Conservation (phyloP, 2,329 filamentous ascomycete species). For the Cladosporium halotolerans region DNA sequence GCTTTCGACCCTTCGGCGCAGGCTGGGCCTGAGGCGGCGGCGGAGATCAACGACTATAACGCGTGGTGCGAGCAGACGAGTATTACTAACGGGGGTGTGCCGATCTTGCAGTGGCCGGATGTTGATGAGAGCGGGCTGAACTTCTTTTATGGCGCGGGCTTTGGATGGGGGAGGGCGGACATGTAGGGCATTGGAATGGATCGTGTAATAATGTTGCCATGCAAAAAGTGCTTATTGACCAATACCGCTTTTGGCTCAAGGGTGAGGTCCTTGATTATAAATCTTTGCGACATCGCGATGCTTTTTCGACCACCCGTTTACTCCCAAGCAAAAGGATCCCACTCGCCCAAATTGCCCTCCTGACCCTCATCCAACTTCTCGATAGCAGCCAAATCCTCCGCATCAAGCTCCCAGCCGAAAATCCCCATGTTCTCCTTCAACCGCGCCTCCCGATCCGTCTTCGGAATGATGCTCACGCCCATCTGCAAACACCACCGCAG, state of each 20-base stretch:
- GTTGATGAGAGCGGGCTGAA: conserved; percentile 7
- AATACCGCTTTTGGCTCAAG: too few relatives aligned
- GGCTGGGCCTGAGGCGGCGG: not conserved
- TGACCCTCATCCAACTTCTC: conserved; percentile 29
- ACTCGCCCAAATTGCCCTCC: conserved; percentile 14
- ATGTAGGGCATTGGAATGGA: not conserved
- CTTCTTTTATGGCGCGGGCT: conserved; percentile 9
- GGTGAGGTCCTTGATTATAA: too few relatives aligned
- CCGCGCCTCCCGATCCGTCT: conserved; percentile 32
- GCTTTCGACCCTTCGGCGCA: not conserved
- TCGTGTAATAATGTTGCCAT: not conserved
- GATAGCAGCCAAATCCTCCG: conserved; percentile 30
- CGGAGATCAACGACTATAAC: conserved; percentile 6
- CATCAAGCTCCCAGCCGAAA: conserved; percentile 32
- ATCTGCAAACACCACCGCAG: conserved; percentile 75
- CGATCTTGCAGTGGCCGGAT: conserved; percentile 8
- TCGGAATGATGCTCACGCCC: conserved; percentile 49
- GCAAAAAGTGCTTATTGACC: not conserved
- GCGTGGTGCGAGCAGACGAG: conserved; percentile 10
- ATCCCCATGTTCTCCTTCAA: conserved; percentile 33
- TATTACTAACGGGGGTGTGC: not conserved
- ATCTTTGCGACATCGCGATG: too few relatives aligned
- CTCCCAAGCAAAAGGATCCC: conserved; percentile 17
- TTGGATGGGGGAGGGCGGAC: conserved; percentile 3
- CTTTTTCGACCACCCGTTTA: not conserved